Conservation (phyloP, 2,329 filamentous ascomycete species). For the Fusarium poae region DNA sequence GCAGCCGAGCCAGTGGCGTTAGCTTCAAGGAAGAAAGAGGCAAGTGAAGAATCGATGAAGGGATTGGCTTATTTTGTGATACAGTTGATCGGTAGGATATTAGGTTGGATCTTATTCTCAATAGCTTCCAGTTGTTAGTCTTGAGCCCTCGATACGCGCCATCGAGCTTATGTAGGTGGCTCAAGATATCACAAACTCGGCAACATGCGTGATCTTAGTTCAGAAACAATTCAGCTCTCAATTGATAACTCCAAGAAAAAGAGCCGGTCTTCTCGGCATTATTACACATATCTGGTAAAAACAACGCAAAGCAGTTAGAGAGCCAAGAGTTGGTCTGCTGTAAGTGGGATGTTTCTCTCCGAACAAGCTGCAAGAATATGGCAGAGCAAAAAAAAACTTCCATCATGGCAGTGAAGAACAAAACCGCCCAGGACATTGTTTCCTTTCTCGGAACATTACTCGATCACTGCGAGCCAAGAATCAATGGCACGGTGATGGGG, state of each 20-base stretch:
- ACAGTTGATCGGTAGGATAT: constrained; percentile 17
- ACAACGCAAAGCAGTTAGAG: neutral
- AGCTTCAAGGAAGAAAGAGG: constrained; percentile 25
- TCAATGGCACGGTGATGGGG: constrained; percentile 46
- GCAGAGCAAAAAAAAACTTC: constrained; percentile 17
- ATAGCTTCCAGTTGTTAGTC: constrained; percentile 7
- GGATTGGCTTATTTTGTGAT: constrained; percentile 33
- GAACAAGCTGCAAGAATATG: constrained; percentile 15
- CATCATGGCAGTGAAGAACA: constrained; percentile 7
- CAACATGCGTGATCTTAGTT: constrained; percentile 8
- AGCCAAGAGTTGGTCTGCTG: constrained; percentile 29
- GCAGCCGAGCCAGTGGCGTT: constrained; percentile 44
- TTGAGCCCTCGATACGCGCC: neutral
- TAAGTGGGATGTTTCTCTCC: constrained; percentile 41
- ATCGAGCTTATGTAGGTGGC: constrained; percentile 11
- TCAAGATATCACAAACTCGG: neutral
- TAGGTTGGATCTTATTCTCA: constrained; percentile 24
- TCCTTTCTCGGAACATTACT: constrained; percentile 21
- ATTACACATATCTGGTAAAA: constrained; percentile 22
- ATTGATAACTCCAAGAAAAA: constrained; percentile 12
- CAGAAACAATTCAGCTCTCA: neutral
- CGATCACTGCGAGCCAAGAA: constrained; percentile 40
- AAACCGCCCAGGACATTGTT: constrained; percentile 24
- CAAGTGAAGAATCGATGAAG: constrained; percentile 22
- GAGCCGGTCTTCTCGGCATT: constrained; percentile 2